Conservation (phyloP, 2,329 filamentous ascomycete genomes). For the Botrytis hyacinthi region DNA sequence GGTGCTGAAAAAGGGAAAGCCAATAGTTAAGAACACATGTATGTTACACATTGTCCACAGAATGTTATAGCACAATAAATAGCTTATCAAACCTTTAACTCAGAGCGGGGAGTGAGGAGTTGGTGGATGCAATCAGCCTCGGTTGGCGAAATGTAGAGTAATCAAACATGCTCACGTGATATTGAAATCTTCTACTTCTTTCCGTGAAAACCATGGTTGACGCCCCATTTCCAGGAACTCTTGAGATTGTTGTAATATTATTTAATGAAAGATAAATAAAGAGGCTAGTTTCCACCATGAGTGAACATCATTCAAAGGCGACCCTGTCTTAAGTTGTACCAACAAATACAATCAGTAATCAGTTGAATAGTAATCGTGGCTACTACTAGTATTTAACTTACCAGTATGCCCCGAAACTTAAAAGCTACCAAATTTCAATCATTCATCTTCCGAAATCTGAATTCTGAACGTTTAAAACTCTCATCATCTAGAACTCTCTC, state of each 20-base stretch:
- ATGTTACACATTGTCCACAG: neutral
- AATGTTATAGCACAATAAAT: neutral
- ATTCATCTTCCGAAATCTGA: neutral
- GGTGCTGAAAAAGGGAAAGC: neutral
- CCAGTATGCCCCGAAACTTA: neutral
- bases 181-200: neutral
- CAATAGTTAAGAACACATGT: fast-evolving
- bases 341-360: neutral
- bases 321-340: neutral
- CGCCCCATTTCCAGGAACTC: no score
- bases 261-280: neutral
- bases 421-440: neutral
- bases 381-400: neutral
- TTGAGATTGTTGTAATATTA: neutral
- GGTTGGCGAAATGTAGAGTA: neutral
- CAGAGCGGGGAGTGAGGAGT: neutral
- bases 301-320: neutral
- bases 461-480: neutral
- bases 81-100: neutral
- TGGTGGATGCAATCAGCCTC: neutral
- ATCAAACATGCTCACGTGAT: neutral
- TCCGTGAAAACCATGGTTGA: neutral
- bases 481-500: neutral
- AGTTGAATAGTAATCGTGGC: neutral
- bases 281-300: fast-evolving